These are phyloP conservation scores for Phaeosphaeriaceae sp. DNA, from an alignment of 2,329 filamentous ascomycete species.

Conservation along the genomic window DNA sequence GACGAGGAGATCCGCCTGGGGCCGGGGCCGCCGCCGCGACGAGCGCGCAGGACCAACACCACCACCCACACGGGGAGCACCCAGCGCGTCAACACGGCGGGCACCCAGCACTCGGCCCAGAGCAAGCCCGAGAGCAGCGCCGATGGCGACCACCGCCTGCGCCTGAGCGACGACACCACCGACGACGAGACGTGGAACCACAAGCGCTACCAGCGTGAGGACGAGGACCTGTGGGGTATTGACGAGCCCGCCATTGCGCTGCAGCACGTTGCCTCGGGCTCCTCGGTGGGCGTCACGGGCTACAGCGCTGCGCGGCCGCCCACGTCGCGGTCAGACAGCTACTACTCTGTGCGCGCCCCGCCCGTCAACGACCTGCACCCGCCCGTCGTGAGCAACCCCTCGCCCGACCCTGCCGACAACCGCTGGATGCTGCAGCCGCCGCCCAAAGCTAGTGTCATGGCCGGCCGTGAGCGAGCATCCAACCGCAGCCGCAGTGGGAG, in stretches of 20 bases:
- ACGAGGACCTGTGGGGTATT: slow-evolving; percentile 82
- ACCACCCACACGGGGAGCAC: slow-evolving; percentile 45
- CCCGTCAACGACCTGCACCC: slow-evolving; percentile 88
- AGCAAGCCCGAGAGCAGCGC: slow-evolving; percentile 58
- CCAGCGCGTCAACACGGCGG: slow-evolving; percentile 65
- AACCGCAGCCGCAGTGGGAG: slow-evolving; percentile 65
- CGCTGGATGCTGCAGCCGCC: slow-evolving; percentile 94
- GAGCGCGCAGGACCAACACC: slow-evolving; percentile 63
- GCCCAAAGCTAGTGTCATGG: slow-evolving; percentile 89
- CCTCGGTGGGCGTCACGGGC: slow-evolving; percentile 39
- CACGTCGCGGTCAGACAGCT: slow-evolving; percentile 42
- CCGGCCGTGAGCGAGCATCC: slow-evolving; percentile 74
- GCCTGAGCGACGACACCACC: slow-evolving; percentile 45
- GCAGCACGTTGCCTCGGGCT: slow-evolving; percentile 32
- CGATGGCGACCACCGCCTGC: no score
- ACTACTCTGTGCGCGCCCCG: slow-evolving; percentile 59
- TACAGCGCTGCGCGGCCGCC: slow-evolving; percentile 30
- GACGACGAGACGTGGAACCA: slow-evolving; percentile 71
- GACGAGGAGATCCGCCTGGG: slow-evolving; percentile 84
- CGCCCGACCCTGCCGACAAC: slow-evolving; percentile 72
- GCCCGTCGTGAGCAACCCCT: slow-evolving; percentile 80
- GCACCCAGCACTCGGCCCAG: slow-evolving; percentile 55
- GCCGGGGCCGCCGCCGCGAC: slow-evolving; percentile 71
- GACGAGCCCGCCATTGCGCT: slow-evolving; percentile 54
- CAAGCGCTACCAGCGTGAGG: slow-evolving; percentile 82